Evolutionary conservation across 2,329 filamentous ascomycete species (phyloP).

Genomic region (Fusarium sublunatum): DNA sequence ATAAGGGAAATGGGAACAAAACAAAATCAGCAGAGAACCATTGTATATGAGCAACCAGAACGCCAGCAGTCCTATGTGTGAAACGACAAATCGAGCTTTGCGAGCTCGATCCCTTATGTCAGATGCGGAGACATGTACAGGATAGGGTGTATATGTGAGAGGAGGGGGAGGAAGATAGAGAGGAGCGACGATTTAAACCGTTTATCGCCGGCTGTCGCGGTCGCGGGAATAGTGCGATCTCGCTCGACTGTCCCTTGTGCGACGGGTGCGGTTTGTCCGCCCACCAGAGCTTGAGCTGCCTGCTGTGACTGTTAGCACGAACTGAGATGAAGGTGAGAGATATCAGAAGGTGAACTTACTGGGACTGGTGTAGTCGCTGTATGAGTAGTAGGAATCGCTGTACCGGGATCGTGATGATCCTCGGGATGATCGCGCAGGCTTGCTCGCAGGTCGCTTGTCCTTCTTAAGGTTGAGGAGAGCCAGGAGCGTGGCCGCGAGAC

Average conservation of each 20-base stretch:
- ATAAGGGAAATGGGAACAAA: constrained; percentile 3
- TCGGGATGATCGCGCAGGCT: constrained; percentile 53
- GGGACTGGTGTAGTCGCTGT: constrained; percentile 60
- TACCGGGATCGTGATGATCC: constrained; percentile 60
- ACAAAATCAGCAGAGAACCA: constrained; percentile 21
- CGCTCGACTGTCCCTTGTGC: constrained; percentile 49
- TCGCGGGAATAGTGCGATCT: constrained; percentile 50
- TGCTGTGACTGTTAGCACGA: constrained; percentile 45
- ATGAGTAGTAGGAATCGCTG: constrained; percentile 66
- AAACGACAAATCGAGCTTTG: constrained; percentile 36
- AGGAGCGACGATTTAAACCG: constrained; percentile 15
- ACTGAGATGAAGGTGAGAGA: not conserved
- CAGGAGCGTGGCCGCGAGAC: constrained; percentile 62
- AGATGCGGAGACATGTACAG: constrained; percentile 43
- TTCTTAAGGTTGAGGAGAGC: constrained; percentile 66
- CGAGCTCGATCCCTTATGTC: constrained; percentile 36
- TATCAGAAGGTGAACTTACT: constrained; percentile 57
- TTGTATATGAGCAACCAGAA: constrained; percentile 42
- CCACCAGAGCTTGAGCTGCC: constrained; percentile 61
- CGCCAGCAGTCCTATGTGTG: constrained; percentile 42
- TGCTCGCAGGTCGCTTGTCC: constrained; percentile 59
- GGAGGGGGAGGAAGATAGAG: constrained; percentile 8
- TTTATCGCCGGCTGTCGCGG: constrained; percentile 42
- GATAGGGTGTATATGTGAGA: constrained; percentile 28
- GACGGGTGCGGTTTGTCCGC: constrained; percentile 53